Base-by-base conservation (phyloP, 257 asterid genomes). In the Ajuga chamaepitys region DNA sequence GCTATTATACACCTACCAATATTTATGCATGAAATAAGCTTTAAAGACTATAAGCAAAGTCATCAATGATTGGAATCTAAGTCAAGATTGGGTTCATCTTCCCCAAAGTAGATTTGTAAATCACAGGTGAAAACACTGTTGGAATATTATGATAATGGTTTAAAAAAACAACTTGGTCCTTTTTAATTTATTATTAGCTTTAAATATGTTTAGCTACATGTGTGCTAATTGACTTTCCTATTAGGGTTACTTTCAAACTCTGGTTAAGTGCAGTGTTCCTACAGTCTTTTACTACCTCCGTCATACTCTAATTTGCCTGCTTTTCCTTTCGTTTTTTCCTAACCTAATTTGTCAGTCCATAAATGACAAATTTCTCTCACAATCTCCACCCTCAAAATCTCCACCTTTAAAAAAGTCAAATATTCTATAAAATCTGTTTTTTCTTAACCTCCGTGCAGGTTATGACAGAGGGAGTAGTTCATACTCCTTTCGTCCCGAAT, bases 31-130 rank as follows among this genome's bases (percentile, higher is more conserved):
- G 61, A 50, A 59, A 66, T 30, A 38, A 16, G 57, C n/a, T 57
- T 64, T 57, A 21, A 64, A 4, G 26, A n/a, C 22, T 30, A 30
- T 54, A 57, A 26, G 26, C 30, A 42, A 64, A 57, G 54, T 35
- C 26, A 68, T 64, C 70, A 75, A 70, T 70, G 58, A 75, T 75
- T 70, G 67, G 73, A 65, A 58, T 9, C 10, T 55, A 50, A 30
- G 14, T 41, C 62, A n/a, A 34, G 4, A 54, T 16, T 47, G n/a
- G 56, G 34, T 51, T 30, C 13, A 32, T 44, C 71, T 74, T 35
- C 42, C 62, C 61, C 42, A 56, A 52, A 30, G 22, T 38, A 18
- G 30, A 37, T 54, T 62, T 37, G 13, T 14, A 56, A 46, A 38
- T 55, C 58, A 56, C 46, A 62, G 9, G 59, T 58, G 22, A 47